Evolutionary conservation across 495 filamentous ascomycete species (phyloP), one percentile per base, ranked within the genome.

Genomic region (Hypoxylon lenormandii): DNA sequence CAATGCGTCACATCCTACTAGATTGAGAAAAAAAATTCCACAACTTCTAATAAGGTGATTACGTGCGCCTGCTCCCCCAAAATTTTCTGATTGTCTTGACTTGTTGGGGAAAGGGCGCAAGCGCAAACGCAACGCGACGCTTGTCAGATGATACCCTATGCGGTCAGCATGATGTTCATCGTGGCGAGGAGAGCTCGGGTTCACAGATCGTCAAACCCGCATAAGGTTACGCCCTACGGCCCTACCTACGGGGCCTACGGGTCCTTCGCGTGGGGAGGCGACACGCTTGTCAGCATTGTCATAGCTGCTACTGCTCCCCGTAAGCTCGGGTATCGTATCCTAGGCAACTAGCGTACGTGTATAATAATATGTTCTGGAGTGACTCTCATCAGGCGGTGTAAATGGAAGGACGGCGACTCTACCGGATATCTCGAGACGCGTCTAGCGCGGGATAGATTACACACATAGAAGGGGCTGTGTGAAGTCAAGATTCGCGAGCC

Each of bases 1-100:
- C 30, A 7, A 33, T 33, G 30, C 53, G 48, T 64, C 22, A 33
- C 15, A 48, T 59, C 11, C 37, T 30, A 12, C 47, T 8, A 47
- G 30, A 33, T 33, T 33, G 30, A 7, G 26, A 3, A 28, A 3
- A 28, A 3, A 11, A 33, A 33, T 33, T 8, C 30, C 30, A 7
- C 15, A n/a, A n/a, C n/a, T n/a, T 33, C 53, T 40, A 54, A 58
- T 55, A 65, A 64, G 49, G 60, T 60, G 66, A 69, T 70, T 70
- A 60, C 55, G 36, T 56, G 50, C 47, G 19, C 13, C 21, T 6
- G 18, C 30, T 33, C 45, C 46, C 23, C 66, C 66, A 69, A 53
- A 38, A 47, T 59, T 67, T 51, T 36, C 37, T 33, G 30, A 33
- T 11, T 8, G 3, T 33, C 30, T 26, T 33, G 30, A 33, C 30